Evolutionary conservation across 2,329 filamentous ascomycete species (phyloP), one percentile per base, ranked within the genome.

Genomic region (Paradendryphiella salina): DNA sequence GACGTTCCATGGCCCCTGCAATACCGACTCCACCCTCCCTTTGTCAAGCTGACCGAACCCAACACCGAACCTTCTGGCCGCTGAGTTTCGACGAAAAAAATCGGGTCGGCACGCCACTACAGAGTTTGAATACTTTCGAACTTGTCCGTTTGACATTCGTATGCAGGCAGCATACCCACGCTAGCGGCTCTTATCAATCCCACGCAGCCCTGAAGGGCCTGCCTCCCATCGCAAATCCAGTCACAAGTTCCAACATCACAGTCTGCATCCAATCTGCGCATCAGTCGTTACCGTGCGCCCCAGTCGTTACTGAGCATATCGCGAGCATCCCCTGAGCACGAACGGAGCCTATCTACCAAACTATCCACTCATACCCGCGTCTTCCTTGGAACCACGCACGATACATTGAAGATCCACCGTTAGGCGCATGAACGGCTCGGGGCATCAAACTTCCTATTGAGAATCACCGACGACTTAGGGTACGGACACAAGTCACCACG

Each of bases 11-110:
- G 46, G 60, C 56, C 61, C 56, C 46, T 62, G 56, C 54, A 58
- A 56, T 44, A 33, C 40, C 40, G 43, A 54, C 50, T 64, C 59
- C 66, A 65, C 65, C 50, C 34, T 37, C 32, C 45, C 55, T 65
- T 63, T 65, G 58, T 62, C 48, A 50, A 57, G 59, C 61, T 61
- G 59, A 26, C 62, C 59, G 59, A 60, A 61, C 52, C 56, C 43
- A 45, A 53, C 37, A 57, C 53, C 65, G 67, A 70, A 63, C 55
- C 52, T 66, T 72, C 67, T 72, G 64, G 67, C 64, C 67, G 49
- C 41, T 52, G 52, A 46, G 42, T 47, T 46, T 54, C 52, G 51
- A 54, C 49, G 54, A 59, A 59, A 43, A 64, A 64, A 64, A 66
- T 31, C 57, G 63, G 61, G 53, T 39, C 61, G 52, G 40, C 38